Percentiles rank a stretch among this genome's conserved stretches.
Conservation (phyloP, 495 filamentous ascomycete genomes). For the Hamigera avellanea region DNA sequence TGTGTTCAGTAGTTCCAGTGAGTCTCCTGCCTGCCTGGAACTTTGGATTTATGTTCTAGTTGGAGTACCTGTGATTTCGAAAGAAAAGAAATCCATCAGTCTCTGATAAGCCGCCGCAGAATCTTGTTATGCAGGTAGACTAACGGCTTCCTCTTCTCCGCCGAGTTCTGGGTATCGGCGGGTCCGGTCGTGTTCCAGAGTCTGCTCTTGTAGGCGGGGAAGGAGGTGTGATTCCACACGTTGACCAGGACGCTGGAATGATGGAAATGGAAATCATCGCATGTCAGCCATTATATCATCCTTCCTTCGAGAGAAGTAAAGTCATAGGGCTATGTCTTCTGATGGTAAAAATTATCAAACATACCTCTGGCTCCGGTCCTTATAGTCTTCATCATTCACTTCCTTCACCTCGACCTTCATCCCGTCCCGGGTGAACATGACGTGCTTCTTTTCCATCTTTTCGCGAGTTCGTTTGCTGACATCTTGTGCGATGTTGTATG, state of each 20-base stretch:
- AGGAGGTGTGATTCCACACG: conserved; percentile 59
- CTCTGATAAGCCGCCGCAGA: background rate
- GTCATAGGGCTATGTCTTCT: background rate
- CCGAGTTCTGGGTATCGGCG: conserved; percentile 8
- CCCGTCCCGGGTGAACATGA: conserved; percentile 73
- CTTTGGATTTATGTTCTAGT: too few relatives aligned
- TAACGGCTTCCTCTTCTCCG: conserved; percentile 25
- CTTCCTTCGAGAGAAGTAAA: background rate
- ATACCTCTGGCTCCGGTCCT: conserved; percentile 68
- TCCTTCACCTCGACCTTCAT: conserved; percentile 73
- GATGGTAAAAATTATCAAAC: conserved; percentile 3
- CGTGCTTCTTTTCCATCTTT: conserved; percentile 74
- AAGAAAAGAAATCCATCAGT: too few relatives aligned
- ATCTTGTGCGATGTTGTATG: conserved; percentile 58
- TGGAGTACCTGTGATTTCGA: too few relatives aligned
- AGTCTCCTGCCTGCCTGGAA: too few relatives aligned
- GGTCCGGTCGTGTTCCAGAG: conserved; percentile 39
- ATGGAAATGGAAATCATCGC: conserved; percentile 1
- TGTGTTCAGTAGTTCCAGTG: too few relatives aligned
- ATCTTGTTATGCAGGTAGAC: conserved; percentile 1
- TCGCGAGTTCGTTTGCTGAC: conserved; percentile 55
- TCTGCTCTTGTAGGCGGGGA: conserved; percentile 47
- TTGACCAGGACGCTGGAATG: conserved; percentile 51
- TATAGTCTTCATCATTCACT: conserved; percentile 62
- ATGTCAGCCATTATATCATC: background rate